Evolutionary conservation across 2,329 filamentous ascomycete genomes (phyloP).

Genomic region (Teratosphaeria destructans): DNA sequence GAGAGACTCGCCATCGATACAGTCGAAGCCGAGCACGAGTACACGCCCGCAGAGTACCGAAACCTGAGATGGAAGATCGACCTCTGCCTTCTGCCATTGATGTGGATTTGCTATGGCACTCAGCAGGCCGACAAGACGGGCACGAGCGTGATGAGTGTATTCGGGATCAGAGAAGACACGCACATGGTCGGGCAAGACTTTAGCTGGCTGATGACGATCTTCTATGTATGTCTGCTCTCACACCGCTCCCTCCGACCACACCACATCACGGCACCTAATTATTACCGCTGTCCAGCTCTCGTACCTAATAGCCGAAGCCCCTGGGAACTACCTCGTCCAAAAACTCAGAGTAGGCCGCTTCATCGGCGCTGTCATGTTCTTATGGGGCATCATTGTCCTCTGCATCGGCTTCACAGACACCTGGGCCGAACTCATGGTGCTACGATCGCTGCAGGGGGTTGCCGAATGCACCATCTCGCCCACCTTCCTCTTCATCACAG

Average conservation of each 20-base stretch:
- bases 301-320: constrained; percentile 5
- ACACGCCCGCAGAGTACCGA: not conserved
- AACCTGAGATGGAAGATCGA: constrained; percentile 26
- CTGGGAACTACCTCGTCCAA: constrained; percentile 7
- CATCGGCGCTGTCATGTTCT: constrained; percentile 2
- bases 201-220: constrained; percentile 6
- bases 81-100: constrained; percentile 33
- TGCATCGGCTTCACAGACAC: constrained; percentile 9
- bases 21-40: not conserved
- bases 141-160: constrained; percentile 5
- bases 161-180: constrained; percentile 3
- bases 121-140: constrained; percentile 32
- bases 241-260: not conserved
- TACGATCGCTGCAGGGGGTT: constrained; percentile 5
- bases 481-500: not conserved
- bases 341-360: constrained; percentile 6
- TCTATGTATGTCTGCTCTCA: constrained; percentile 1
- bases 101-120: constrained; percentile 39
- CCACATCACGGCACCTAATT: not conserved
- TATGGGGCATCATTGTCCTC: constrained; percentile 8
- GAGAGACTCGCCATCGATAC: not conserved
- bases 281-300: not conserved
- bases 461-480: constrained; percentile 7
- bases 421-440: constrained; percentile 5
- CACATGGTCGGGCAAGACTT: constrained; percentile 6